Evolutionary conservation across 1,284 basidiomycete genomes (phyloP).

Genomic region (Fomes fomentarius): DNA sequence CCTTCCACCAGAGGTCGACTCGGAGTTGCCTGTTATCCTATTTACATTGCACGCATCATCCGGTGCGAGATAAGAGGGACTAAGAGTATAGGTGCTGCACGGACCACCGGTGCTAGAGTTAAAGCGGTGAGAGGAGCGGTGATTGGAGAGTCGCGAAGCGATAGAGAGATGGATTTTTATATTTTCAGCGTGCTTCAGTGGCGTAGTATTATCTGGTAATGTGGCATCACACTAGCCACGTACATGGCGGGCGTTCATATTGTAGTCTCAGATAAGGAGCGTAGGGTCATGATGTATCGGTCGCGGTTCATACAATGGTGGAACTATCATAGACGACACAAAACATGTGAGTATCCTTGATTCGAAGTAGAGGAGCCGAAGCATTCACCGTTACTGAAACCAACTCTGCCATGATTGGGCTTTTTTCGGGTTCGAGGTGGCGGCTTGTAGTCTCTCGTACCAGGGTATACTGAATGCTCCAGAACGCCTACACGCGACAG

Average conservation of each 20-base stretch:
- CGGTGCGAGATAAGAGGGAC: too few relatives aligned
- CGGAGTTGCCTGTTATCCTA: too few relatives aligned
- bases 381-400: slow-evolving; percentile 1
- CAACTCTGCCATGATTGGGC: neutral
- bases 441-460: slow-evolving; percentile 21
- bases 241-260: neutral
- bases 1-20: too few relatives aligned
- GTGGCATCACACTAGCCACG: too few relatives aligned
- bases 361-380: neutral
- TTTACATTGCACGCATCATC: too few relatives aligned
- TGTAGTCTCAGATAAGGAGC: neutral
- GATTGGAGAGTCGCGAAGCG: too few relatives aligned
- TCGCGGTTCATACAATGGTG: neutral
- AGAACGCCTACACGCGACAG: slow-evolving; percentile 24
- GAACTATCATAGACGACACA: neutral
- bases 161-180: too few relatives aligned
- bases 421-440: slow-evolving; percentile 13
- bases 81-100: too few relatives aligned
- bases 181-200: too few relatives aligned
- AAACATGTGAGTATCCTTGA: neutral
- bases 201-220: too few relatives aligned
- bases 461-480: slow-evolving; percentile 18
- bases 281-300: neutral
- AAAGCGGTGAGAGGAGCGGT: too few relatives aligned
- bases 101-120: too few relatives aligned